These are phyloP conservation scores for Fragilariopsis cylindrus DNA, from an alignment of 108 stramenopile genomes.

Conservation along the genomic window DNA sequence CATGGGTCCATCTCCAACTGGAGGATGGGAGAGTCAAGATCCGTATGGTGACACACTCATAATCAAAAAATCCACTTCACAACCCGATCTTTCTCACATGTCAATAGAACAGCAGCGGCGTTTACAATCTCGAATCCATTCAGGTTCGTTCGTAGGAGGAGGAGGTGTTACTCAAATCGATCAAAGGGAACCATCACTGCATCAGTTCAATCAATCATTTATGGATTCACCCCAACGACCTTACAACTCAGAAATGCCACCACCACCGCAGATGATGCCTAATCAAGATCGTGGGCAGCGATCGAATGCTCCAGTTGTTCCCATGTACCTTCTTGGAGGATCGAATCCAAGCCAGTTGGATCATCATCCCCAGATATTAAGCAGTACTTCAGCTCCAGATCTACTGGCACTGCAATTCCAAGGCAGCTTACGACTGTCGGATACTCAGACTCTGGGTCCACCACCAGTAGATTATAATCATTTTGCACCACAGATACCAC, in stretches of 20 bases:
- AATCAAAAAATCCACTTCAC: conserved; percentile 31
- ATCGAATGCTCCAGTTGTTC: conserved; percentile 6
- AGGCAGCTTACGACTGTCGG: conserved; percentile 29
- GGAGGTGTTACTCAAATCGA: background rate
- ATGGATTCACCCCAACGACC: conserved; percentile 19
- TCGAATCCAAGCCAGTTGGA: conserved; percentile 19
- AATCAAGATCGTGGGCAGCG: conserved; percentile 15
- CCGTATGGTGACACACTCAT: conserved; percentile 12
- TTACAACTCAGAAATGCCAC: conserved; percentile 27
- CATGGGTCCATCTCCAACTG: background rate
- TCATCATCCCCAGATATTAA: conserved; percentile 15
- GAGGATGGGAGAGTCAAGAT: conserved; percentile 23
- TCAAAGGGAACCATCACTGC: conserved; percentile 17
- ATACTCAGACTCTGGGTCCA: background rate
- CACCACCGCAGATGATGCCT: conserved; percentile 16
- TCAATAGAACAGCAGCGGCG: conserved; percentile 31
- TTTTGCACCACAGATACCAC: conserved; percentile 34
- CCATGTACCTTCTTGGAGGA: conserved; percentile 18
- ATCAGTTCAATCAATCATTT: conserved; percentile 28
- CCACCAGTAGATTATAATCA: conserved; percentile 25
- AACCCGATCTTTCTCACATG: conserved; percentile 34
- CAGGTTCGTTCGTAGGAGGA: background rate
- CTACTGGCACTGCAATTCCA: conserved; percentile 48
- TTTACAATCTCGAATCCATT: conserved; percentile 1
- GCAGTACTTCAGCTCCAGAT: conserved; percentile 50